These are phyloP conservation scores for Mortierella sp. DNA, from an alignment of 371 early-diverging fungal species.

Conservation along the genomic window DNA sequence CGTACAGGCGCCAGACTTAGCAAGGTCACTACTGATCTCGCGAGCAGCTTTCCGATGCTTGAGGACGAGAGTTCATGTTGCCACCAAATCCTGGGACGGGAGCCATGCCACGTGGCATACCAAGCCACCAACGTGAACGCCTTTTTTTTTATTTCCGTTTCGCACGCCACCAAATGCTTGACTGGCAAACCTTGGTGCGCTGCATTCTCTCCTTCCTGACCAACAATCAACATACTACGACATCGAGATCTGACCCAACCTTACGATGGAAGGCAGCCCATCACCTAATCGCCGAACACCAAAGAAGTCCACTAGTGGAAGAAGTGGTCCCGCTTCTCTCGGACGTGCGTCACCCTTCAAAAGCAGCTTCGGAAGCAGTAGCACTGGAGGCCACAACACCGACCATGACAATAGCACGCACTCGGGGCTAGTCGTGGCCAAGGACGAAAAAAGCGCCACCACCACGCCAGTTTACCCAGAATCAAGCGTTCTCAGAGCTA, in stretches of 20 bases:
- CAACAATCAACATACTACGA: not conserved
- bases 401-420: not conserved
- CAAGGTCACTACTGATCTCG: too few species aligned
- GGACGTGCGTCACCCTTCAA: slow-evolving; percentile 4
- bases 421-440: too few species aligned
- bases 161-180: slow-evolving; percentile 1
- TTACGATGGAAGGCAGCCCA: slow-evolving; percentile 14
- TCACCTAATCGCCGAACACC: slow-evolving; percentile 11
- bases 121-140: not conserved
- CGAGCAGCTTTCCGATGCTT: too few species aligned
- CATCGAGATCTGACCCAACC: not conserved
- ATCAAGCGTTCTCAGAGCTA: slow-evolving; percentile 12
- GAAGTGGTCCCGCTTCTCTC: slow-evolving; percentile 2
- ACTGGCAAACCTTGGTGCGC: too few species aligned
- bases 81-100: too few species aligned
- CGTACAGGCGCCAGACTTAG: too few species aligned
- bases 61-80: too few species aligned
- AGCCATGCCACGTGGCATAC: not conserved
- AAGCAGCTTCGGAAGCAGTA: not conserved
- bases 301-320: slow-evolving; percentile 6
- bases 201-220: too few species aligned
- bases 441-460: too few species aligned
- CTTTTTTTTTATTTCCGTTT: not conserved
- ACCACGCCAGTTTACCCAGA: slow-evolving; percentile 35
- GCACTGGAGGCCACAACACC: not conserved